Evolutionary conservation across 1,284 basidiomycete genomes (phyloP).

Genomic region (Ceratobasidium sp.): DNA sequence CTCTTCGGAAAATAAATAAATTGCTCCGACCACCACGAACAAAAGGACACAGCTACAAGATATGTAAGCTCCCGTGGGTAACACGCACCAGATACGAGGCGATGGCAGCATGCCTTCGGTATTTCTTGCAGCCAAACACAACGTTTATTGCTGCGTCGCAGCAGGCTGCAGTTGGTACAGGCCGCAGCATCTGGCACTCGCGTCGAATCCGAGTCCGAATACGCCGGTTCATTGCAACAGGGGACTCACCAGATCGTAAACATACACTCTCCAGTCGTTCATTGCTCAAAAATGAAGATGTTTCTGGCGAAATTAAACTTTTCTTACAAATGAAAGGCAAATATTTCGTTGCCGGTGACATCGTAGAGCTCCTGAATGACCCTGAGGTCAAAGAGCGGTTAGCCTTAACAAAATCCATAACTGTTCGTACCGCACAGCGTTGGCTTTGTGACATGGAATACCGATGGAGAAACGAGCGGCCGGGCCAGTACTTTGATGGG

Average conservation of each 20-base stretch:
- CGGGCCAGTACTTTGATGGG: constrained; percentile 48
- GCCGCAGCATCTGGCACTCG: neutral
- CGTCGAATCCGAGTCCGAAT: constrained; percentile 14
- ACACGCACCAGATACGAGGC: neutral
- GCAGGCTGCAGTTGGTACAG: neutral
- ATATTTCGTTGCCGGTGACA: constrained; percentile 30
- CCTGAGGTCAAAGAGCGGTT: constrained; percentile 16
- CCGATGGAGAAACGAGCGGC: constrained; percentile 36
- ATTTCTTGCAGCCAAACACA: neutral
- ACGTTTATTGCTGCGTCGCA: constrained; percentile 6
- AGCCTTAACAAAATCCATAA: constrained; percentile 25
- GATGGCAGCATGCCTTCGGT: constrained; percentile 28
- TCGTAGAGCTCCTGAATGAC: constrained; percentile 42
- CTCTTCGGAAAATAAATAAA: neutral
- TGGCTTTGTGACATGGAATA: constrained; percentile 39
- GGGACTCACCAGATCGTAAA: constrained; percentile 5
- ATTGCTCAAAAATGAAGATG: constrained; percentile 35
- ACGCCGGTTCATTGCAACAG: neutral
- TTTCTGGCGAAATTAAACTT: constrained; percentile 32
- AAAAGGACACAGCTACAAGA: neutral
- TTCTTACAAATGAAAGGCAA: constrained; percentile 44
- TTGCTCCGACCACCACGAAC: neutral
- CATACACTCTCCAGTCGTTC: constrained; percentile 35
- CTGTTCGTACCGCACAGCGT: constrained; percentile 40
- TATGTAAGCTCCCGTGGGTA: neutral